A percentile compares a stretch with the other conserved stretches of the same genome.
These are phyloP conservation scores for Sistotremastrum niveocremeum DNA, from an alignment of 768 basidiomycete species.

Conservation along the genomic window DNA sequence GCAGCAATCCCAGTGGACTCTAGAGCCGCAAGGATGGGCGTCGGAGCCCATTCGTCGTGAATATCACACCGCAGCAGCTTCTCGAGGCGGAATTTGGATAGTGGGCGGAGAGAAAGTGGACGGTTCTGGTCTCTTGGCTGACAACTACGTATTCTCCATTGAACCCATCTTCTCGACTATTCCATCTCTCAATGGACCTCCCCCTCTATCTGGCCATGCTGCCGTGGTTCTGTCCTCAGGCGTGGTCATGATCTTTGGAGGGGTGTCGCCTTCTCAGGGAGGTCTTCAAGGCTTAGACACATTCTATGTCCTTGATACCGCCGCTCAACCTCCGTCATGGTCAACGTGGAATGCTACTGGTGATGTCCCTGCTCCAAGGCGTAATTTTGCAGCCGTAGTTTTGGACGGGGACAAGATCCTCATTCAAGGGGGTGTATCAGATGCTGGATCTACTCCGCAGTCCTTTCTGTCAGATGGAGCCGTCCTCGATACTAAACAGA, in stretches of 20 bases:
- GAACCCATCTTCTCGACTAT: conserved; percentile 39
- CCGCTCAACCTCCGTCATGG: conserved; percentile 36
- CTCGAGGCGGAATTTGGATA: conserved; percentile 44
- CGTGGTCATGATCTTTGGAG: conserved; percentile 62
- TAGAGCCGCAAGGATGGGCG: conserved; percentile 40
- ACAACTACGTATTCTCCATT: conserved; percentile 52
- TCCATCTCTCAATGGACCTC: conserved; percentile 42
- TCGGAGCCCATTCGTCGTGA: conserved; percentile 61
- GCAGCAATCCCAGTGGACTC: conserved; percentile 29
- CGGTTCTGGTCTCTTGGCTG: conserved; percentile 53
- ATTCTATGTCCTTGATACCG: conserved; percentile 54
- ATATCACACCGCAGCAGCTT: conserved; percentile 51
- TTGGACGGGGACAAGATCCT: conserved; percentile 43
- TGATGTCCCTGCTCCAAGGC: conserved; percentile 40
- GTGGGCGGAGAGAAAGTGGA: conserved; percentile 77
- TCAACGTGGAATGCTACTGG: conserved; percentile 23
- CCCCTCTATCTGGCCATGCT: conserved; percentile 58
- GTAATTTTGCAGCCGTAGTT: conserved; percentile 44
- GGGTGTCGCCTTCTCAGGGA: conserved; percentile 36
- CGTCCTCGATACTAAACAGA: conserved; percentile 45
- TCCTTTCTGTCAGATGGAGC: conserved; percentile 52
- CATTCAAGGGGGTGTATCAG: conserved; percentile 62
- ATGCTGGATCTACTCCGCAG: conserved; percentile 32
- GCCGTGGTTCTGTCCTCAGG: conserved; percentile 60
- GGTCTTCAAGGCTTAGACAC: conserved; percentile 40